phyloP scores from a whole-genome alignment of 164 flowering plant species.

The Brasenia schreberi region DNA sequence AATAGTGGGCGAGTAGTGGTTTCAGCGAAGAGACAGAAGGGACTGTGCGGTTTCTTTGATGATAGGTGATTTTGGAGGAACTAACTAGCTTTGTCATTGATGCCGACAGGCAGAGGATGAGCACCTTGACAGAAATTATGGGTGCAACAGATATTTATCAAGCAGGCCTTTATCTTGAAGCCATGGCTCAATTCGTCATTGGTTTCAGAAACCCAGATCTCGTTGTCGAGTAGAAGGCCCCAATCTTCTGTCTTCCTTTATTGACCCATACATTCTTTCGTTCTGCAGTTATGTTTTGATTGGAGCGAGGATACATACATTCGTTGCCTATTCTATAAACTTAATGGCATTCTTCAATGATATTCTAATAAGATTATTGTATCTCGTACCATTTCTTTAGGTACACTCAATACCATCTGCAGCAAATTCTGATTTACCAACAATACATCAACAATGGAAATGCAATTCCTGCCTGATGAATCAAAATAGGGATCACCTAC shows the following conservation, averaged over 20 bases:
- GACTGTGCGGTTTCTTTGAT: conserved; percentile 13
- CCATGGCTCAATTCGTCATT: conserved; percentile 43
- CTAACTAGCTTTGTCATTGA: conserved; percentile 37
- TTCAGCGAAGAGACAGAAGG: conserved; percentile 9
- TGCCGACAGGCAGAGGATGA: conserved; percentile 51
- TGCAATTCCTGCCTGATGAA: no score
- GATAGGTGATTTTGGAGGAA: conserved; percentile 31
- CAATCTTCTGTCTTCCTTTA: conserved; percentile 9
- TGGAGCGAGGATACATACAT: no score
- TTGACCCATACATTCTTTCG: background rate
- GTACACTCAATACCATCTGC: no score
- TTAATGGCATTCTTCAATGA: no score
- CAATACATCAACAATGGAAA: no score
- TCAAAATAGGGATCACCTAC: no score
- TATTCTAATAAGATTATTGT: no score
- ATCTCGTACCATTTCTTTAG: no score
- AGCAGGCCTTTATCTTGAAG: conserved; percentile 63
- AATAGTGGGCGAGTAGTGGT: conserved; percentile 16
- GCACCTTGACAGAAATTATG: conserved; percentile 46
- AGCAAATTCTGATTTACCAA: no score
- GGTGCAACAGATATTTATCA: conserved; percentile 35
- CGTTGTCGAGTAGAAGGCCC: conserved; percentile 24
- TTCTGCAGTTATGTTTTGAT: no score
- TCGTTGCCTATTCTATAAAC: no score
- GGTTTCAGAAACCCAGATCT: conserved; percentile 40